Conservation (phyloP, 805 yeast genomes). For the Torulaspora gathmanii region DNA sequence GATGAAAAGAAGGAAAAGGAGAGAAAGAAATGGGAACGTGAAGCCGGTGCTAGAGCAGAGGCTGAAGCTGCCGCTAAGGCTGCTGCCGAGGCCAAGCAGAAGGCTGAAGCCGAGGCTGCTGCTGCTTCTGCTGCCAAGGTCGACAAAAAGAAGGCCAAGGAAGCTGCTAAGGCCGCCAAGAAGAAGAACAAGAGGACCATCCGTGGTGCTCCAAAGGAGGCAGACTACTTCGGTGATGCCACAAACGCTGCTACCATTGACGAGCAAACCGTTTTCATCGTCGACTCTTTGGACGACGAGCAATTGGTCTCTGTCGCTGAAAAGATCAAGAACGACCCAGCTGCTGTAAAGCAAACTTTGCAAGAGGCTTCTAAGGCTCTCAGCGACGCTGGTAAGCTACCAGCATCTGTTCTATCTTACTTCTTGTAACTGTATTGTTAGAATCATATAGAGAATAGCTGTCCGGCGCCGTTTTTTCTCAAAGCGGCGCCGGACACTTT, state of each 20-base stretch:
- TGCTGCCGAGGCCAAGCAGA: slow-evolving; percentile 82
- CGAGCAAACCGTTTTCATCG: slow-evolving; percentile 70
- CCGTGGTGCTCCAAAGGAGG: slow-evolving; percentile 78
- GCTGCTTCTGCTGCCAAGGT: slow-evolving; percentile 58
- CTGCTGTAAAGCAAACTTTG: slow-evolving; percentile 55
- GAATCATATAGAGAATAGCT: slow-evolving; percentile 7
- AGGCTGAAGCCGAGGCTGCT: slow-evolving; percentile 69
- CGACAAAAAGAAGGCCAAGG: slow-evolving; percentile 90
- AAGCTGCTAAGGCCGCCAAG: slow-evolving; percentile 81
- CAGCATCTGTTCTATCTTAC: slow-evolving; percentile 51
- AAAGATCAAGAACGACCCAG: slow-evolving; percentile 53
- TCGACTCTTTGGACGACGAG: slow-evolving; percentile 76
- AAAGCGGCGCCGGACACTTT: background rate
- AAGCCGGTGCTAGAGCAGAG: slow-evolving; percentile 94
- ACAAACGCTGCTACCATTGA: slow-evolving; percentile 63
- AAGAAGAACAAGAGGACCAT: slow-evolving; percentile 93
- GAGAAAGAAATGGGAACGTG: slow-evolving; percentile 93
- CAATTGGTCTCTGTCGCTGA: slow-evolving; percentile 71
- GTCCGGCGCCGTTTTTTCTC: background rate
- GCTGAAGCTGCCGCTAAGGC: slow-evolving; percentile 86
- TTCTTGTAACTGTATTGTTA: slow-evolving; percentile 33
- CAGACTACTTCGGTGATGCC: slow-evolving; percentile 78
- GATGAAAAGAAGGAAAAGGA: slow-evolving; percentile 93
- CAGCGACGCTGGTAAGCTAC: slow-evolving; percentile 50
- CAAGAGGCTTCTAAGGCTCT: slow-evolving; percentile 51